These are phyloP conservation scores for Fonsecaea pugnacius DNA, from an alignment of 2,329 filamentous ascomycete genomes.

Conservation along the genomic window DNA sequence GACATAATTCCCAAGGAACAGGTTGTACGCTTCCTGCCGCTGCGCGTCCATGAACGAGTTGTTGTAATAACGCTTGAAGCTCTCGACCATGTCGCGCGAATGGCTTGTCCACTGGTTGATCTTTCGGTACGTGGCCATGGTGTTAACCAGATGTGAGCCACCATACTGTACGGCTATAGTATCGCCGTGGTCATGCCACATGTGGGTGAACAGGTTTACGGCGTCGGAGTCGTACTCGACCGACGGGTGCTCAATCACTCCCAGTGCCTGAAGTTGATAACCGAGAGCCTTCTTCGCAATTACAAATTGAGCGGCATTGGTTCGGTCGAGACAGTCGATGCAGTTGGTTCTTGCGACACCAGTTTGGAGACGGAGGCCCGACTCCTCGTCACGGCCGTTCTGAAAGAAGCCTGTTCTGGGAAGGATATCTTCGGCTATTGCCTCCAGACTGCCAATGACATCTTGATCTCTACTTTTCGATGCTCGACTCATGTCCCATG, in stretches of 20 bases:
- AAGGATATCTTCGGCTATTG: constrained; percentile 85
- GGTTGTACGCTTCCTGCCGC: constrained; percentile 94
- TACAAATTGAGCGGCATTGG: constrained; percentile 96
- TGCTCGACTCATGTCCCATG: constrained; percentile 97
- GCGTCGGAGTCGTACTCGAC: constrained; percentile 95
- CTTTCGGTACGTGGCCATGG: constrained; percentile 98
- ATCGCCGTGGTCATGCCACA: constrained; percentile 98
- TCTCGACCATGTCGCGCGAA: constrained; percentile 98
- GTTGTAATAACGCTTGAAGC: constrained; percentile 98
- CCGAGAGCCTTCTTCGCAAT: constrained; percentile 93
- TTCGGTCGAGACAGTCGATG: constrained; percentile 95
- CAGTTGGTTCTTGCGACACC: constrained; percentile 95
- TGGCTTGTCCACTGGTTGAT: constrained; percentile 99
- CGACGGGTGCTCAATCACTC: constrained; percentile 76
- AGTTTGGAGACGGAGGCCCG: constrained; percentile 75
- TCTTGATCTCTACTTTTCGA: constrained; percentile 91
- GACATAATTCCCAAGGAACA: constrained; percentile 95
- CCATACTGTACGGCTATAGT: constrained; percentile 98
- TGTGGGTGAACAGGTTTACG: constrained; percentile 93
- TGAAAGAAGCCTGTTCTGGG: constrained; percentile 90
- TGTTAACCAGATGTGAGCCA: constrained; percentile 96
- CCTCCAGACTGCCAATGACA: constrained; percentile 88
- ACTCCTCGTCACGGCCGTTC: constrained; percentile 75
- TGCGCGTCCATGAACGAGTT: constrained; percentile 98
- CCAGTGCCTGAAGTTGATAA: constrained; percentile 87